Evolutionary conservation across 2,329 filamentous ascomycete genomes (phyloP).

Genomic region (Penicillium frequentans): DNA sequence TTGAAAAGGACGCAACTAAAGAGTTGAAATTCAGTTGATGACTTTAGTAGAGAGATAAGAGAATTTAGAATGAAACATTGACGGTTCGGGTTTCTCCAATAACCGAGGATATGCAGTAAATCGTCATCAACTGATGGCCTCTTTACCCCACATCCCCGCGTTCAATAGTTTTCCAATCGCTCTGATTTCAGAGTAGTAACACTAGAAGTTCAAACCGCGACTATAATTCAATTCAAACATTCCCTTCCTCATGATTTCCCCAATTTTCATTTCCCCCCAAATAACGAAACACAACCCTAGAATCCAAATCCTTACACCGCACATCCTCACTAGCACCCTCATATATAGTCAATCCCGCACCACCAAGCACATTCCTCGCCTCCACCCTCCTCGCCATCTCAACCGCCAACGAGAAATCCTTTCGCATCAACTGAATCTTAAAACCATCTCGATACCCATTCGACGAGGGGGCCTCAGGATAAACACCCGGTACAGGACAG

Average conservation of each 20-base stretch:
- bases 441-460: conserved; percentile 57
- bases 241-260: conserved; percentile 17
- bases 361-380: conserved; percentile 51
- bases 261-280: conserved; percentile 56
- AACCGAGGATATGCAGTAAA: neutral
- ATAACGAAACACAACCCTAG: conserved; percentile 58
- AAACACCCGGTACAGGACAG: conserved; percentile 53
- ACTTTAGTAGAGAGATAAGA: neutral
- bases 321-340: conserved; percentile 52
- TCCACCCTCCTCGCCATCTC: conserved; percentile 56
- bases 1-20: neutral
- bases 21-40: neutral
- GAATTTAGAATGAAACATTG: neutral
- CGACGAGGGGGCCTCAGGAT: conserved; percentile 48
- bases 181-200: too few relatives aligned
- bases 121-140: neutral
- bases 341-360: conserved; percentile 53
- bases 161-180: too few relatives aligned
- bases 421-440: conserved; percentile 60
- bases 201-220: too few relatives aligned
- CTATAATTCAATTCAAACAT: too few relatives aligned
- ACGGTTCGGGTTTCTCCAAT: neutral
- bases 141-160: too few relatives aligned
- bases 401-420: conserved; percentile 58
- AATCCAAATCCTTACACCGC: conserved; percentile 56